These are phyloP conservation scores for Colletotrichum cordylinicola DNA, from an alignment of 2,329 filamentous ascomycete genomes.

Conservation along the genomic window DNA sequence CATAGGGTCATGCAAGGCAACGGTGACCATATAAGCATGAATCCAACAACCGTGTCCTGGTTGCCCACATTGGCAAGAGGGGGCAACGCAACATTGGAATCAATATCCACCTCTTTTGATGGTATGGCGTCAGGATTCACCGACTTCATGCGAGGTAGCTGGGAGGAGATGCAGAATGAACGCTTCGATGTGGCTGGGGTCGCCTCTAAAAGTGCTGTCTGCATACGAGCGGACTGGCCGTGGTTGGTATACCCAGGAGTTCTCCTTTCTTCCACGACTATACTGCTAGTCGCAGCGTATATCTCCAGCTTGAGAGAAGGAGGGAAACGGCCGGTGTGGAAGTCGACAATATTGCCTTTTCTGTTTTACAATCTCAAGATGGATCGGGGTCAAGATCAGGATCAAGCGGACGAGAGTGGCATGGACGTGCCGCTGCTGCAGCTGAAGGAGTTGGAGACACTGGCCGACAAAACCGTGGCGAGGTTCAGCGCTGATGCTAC, in stretches of 20 bases:
- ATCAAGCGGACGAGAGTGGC: background rate
- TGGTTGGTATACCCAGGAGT: background rate
- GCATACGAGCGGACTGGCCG: background rate
- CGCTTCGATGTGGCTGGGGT: too few species aligned
- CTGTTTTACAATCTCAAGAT: background rate
- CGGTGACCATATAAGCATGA: too few species aligned
- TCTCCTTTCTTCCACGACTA: fast-evolving
- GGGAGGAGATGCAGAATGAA: too few species aligned
- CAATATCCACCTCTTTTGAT: too few species aligned
- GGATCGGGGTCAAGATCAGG: fast-evolving
- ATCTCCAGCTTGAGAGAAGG: fast-evolving
- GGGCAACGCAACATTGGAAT: too few species aligned
- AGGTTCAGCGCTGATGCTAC: background rate
- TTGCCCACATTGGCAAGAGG: too few species aligned
- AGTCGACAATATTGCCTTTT: background rate
- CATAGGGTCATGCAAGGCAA: too few species aligned
- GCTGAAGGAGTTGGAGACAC: background rate
- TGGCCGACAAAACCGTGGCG: background rate
- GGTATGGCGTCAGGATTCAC: background rate
- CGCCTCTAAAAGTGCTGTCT: fast-evolving
- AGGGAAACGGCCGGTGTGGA: background rate
- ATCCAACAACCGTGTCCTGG: too few species aligned
- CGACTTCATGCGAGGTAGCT: background rate
- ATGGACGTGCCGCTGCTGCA: background rate
- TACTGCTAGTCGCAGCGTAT: fast-evolving